These are phyloP conservation scores for Funneliformis mosseae DNA, from an alignment of 192 early-diverging fungal genomes.

Conservation along the genomic window DNA sequence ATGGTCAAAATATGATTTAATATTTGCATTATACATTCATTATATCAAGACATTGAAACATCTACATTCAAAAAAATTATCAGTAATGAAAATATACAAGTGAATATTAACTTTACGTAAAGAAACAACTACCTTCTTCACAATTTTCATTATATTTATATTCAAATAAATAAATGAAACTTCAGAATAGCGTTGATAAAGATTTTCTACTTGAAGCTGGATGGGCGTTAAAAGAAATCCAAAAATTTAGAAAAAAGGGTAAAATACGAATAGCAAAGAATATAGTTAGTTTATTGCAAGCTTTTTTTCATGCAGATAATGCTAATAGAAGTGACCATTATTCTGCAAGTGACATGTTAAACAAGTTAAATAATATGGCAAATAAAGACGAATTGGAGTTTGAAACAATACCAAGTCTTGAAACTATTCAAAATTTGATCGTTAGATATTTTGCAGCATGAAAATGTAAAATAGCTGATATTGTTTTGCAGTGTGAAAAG, in stretches of 20 bases:
- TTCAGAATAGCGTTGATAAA: neutral
- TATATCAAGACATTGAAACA: neutral
- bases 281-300: neutral
- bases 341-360: neutral
- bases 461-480: neutral
- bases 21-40: neutral
- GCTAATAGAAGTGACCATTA: neutral
- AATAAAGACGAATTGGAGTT: neutral
- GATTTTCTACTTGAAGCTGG: neutral
- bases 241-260: neutral
- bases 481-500: neutral
- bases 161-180: neutral
- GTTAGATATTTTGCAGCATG: neutral
- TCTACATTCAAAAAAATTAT: neutral
- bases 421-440: neutral
- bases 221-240: neutral
- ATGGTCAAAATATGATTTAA: too few relatives aligned
- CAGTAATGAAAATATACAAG: neutral
- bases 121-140: too few relatives aligned
- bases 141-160: neutral
- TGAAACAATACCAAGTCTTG: neutral
- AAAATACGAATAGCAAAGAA: neutral
- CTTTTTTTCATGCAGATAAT: neutral
- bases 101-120: neutral
- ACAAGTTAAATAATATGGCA: neutral